phyloP scores from a whole-genome alignment of 192 early-diverging fungal species.

The Linnemannia hyalina region DNA sequence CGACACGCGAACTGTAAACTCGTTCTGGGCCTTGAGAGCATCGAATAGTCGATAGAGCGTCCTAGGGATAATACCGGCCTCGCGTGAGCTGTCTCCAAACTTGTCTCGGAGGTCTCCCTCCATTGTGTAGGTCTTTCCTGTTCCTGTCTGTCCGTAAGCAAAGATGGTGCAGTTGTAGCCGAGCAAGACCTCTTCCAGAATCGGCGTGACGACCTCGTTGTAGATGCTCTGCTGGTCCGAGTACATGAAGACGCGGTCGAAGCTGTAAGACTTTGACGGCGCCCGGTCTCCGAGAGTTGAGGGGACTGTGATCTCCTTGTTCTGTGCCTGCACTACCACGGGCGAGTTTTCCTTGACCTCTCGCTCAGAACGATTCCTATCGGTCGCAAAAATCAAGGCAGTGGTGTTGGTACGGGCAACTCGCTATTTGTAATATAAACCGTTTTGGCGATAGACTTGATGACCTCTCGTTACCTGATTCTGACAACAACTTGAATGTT shows the following conservation, averaged over 20 bases:
- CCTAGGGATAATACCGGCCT: constrained; percentile 94
- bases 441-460: background rate
- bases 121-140: constrained; percentile 98
- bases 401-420: background rate
- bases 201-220: constrained; percentile 81
- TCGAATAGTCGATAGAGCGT: constrained; percentile 86
- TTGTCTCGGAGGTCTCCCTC: constrained; percentile 83
- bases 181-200: constrained; percentile 80
- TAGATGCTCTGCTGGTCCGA: constrained; percentile 86
- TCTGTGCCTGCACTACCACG: constrained; percentile 67
- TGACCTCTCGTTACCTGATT: constrained; percentile 68
- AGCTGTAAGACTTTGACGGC: constrained; percentile 81
- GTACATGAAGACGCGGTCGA: constrained; percentile 92
- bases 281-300: constrained; percentile 63
- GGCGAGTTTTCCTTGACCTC: constrained; percentile 79
- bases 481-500: constrained; percentile 89
- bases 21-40: constrained; percentile 73
- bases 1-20: constrained; percentile 89
- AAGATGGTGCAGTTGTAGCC: constrained; percentile 88
- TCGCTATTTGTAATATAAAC: background rate
- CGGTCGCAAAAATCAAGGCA: background rate
- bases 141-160: constrained; percentile 92
- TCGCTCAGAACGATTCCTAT: constrained; percentile 65
- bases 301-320: constrained; percentile 75
- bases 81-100: constrained; percentile 53